Evolutionary conservation across 176 grass and related monocot genomes (phyloP), one percentile per base, ranked within the genome.

Genomic region (Eleusine coracana): DNA sequence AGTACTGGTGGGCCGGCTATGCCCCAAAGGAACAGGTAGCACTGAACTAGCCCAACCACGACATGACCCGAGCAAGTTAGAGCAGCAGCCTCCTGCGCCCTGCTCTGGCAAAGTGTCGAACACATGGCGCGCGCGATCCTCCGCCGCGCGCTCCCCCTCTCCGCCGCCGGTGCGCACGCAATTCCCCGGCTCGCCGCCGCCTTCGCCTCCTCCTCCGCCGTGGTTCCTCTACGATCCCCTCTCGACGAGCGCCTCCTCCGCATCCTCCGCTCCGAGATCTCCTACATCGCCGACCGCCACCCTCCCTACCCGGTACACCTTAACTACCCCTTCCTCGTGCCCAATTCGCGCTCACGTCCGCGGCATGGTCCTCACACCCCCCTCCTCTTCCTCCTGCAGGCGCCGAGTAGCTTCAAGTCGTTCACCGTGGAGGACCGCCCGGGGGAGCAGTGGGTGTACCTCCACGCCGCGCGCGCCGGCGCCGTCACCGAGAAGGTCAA

Each of bases 391-490:
- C 50, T 37, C 16, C 44, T 63, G 82, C 74, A 94, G 95, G 86
- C 78, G 50, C 75, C 80, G 39, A 69, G n/a, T 6, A 29, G 84
- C 78, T 93, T 94, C 86, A 94, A 62, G 85, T 91, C 86, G 11
- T 97, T 94, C 84, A 51, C 86, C 5, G 78, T 94, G 78, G 92
- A 97, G 80, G 90, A 93, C 79, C 88, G 72, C 61, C 86, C 88
- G 13, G 95, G 94, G 38, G 88, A 94, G 81, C 92, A 97, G 84
- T 98, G 96, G 96, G 90, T 98, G 89, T 91, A 89, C 79, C 89
- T 98, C 46, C 87, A 86, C 42, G 90, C 87, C 41, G 10, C 95
- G 34, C 89, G 88, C 42, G 88, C 87, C 36, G 14, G 62, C 1
- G 59, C 58, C 54, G 78, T 56, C 5, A 38, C 36, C 28, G 90